Conservation (phyloP, 805 yeast genomes). For the Myxozyma monticola region DNA sequence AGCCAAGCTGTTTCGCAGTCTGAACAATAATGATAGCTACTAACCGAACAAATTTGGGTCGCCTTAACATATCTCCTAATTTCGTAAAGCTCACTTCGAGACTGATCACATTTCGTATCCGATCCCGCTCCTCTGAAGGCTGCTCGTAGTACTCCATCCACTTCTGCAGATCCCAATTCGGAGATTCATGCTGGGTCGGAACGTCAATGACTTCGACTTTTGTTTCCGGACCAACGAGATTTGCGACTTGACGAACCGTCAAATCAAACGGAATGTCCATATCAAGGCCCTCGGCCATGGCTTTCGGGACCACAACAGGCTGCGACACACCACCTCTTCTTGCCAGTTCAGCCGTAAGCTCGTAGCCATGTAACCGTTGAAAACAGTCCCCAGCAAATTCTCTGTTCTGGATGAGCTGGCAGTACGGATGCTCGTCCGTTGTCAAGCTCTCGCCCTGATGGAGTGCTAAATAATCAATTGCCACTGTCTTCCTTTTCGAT, state of each 20-base stretch:
- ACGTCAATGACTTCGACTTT: slow-evolving; percentile 88
- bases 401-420: slow-evolving; percentile 23
- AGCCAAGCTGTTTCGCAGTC: too few species aligned
- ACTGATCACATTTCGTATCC: slow-evolving; percentile 77
- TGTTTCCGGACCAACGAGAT: slow-evolving; percentile 59
- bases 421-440: slow-evolving; percentile 60
- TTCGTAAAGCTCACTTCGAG: slow-evolving; percentile 67
- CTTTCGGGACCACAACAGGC: slow-evolving; percentile 50
- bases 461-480: slow-evolving; percentile 75
- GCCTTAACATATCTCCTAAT: slow-evolving; percentile 50
- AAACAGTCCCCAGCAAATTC: slow-evolving; percentile 37
- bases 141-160: slow-evolving; percentile 73
- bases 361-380: slow-evolving; percentile 38
- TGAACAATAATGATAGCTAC: slow-evolving; percentile 29
- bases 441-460: slow-evolving; percentile 65
- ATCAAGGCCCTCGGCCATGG: slow-evolving; percentile 42
- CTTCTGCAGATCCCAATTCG: slow-evolving; percentile 65
- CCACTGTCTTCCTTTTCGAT: slow-evolving; percentile 55
- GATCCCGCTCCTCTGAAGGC: slow-evolving; percentile 50
- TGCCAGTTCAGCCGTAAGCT: slow-evolving; percentile 44
- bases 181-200: slow-evolving; percentile 60
- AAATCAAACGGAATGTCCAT: slow-evolving; percentile 57
- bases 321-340: slow-evolving; percentile 39
- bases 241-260: slow-evolving; percentile 57
- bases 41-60: slow-evolving; percentile 67